Conservation (phyloP, 2,329 filamentous ascomycete species). For the Mycocentrospora acerina region DNA sequence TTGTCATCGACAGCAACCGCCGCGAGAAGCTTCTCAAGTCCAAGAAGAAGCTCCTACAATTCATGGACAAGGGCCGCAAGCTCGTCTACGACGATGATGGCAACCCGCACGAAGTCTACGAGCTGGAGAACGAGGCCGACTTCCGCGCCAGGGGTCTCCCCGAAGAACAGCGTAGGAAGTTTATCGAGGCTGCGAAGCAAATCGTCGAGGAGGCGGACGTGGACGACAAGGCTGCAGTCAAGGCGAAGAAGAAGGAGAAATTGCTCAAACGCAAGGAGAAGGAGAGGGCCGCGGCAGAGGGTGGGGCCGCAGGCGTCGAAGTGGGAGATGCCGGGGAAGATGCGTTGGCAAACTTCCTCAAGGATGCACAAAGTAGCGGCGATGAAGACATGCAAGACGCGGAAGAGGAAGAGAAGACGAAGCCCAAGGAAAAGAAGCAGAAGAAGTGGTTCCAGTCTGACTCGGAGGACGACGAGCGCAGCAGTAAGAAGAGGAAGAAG, state of each 20-base stretch:
- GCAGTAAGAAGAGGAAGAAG: slow-evolving; percentile 45
- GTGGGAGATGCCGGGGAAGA: slow-evolving; percentile 40
- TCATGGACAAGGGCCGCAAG: slow-evolving; percentile 82
- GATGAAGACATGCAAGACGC: slow-evolving; percentile 49
- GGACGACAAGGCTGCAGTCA: slow-evolving; percentile 78
- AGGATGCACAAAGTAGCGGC: slow-evolving; percentile 34
- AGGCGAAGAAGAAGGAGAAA: slow-evolving; percentile 77
- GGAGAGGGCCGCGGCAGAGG: slow-evolving; percentile 48
- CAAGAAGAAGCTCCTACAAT: slow-evolving; percentile 91
- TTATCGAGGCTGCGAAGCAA: slow-evolving; percentile 73
- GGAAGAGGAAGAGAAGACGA: slow-evolving; percentile 46
- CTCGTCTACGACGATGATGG: slow-evolving; percentile 92
- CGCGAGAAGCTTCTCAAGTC: slow-evolving; percentile 92
- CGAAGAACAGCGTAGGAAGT: slow-evolving; percentile 73
- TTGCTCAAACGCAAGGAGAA: slow-evolving; percentile 70
- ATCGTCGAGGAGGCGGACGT: slow-evolving; percentile 75
- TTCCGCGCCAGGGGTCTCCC: slow-evolving; percentile 76
- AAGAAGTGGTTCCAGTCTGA: slow-evolving; percentile 82
- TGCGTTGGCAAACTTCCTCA: slow-evolving; percentile 46
- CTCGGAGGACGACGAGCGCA: slow-evolving; percentile 53
- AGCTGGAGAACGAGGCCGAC: slow-evolving; percentile 80
- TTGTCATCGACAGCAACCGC: slow-evolving; percentile 90
- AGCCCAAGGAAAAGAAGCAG: slow-evolving; percentile 60
- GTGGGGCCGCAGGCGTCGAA: slow-evolving; percentile 28
- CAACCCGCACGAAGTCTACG: slow-evolving; percentile 79